phyloP scores from a whole-genome alignment of 2,329 filamentous ascomycete species.

The Pyricularia grisea region DNA sequence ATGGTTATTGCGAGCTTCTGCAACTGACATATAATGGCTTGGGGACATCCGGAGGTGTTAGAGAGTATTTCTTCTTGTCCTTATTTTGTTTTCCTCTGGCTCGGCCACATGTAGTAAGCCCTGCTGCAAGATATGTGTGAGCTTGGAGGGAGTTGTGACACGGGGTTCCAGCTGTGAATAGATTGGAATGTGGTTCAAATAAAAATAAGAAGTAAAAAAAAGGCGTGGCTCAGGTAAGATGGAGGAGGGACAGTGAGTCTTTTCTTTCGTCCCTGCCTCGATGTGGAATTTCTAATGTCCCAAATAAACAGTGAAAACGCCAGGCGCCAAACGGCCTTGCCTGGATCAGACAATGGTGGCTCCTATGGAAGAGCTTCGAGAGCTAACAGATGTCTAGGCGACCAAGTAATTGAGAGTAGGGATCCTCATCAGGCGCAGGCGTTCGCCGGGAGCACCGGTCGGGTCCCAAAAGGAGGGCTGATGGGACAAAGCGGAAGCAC shows the following conservation, averaged over 20 bases:
- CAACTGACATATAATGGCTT: background rate
- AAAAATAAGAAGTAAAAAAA: background rate
- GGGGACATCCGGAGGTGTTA: background rate
- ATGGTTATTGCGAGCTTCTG: background rate
- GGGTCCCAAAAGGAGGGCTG: background rate
- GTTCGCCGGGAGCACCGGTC: background rate
- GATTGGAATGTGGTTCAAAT: conserved; percentile 1
- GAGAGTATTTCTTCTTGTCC: background rate
- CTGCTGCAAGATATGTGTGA: background rate
- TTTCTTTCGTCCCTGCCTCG: background rate
- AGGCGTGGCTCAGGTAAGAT: background rate
- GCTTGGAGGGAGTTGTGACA: background rate
- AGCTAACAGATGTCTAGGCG: background rate
- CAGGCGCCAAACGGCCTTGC: background rate
- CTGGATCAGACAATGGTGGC: background rate
- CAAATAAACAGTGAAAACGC: background rate
- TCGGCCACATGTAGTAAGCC: background rate
- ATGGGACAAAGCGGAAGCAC: background rate
- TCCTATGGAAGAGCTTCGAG: background rate
- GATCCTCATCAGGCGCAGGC: background rate
- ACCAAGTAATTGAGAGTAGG: background rate
- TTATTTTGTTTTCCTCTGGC: background rate
- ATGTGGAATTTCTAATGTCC: background rate
- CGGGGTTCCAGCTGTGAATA: background rate
- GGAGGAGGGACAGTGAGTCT: background rate